Percentiles rank a stretch among this genome's conserved stretches.
Evolutionary conservation across 768 basidiomycete species (phyloP).

Genomic region (Leccinum variicolor): DNA sequence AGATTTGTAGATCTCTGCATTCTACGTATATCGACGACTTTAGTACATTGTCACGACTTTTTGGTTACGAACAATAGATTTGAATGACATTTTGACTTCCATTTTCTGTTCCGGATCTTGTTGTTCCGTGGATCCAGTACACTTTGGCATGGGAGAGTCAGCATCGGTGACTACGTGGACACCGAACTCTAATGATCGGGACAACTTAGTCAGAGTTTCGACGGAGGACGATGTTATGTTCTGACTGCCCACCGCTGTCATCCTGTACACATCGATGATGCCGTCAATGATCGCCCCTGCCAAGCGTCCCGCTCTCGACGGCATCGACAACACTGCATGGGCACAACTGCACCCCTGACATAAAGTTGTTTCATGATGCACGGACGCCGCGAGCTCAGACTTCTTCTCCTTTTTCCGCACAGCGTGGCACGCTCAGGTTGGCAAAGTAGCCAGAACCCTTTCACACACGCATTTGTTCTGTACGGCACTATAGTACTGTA

Average conservation of each 20-base stretch:
- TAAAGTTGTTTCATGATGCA: not conserved
- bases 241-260: not conserved
- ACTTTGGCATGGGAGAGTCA: slow-evolving; percentile 8
- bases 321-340: not conserved
- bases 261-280: not conserved
- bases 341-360: not conserved
- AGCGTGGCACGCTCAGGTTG: not conserved
- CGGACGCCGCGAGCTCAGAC: not conserved
- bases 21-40: slow-evolving; percentile 19
- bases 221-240: not conserved
- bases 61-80: slow-evolving; percentile 23
- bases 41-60: slow-evolving; percentile 13
- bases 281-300: not conserved
- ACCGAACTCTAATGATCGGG: slow-evolving; percentile 3
- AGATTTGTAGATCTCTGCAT: slow-evolving; percentile 34
- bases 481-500: not conserved
- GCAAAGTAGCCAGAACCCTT: slow-evolving; percentile 4
- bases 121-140: not conserved
- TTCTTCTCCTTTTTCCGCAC: not conserved
- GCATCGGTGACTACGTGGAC: not conserved
- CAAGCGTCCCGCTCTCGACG: not conserved
- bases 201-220: not conserved
- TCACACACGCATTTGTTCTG: slow-evolving; percentile 1
- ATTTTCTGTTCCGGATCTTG: slow-evolving; percentile 5
- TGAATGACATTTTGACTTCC: slow-evolving; percentile 22